phyloP scores from a whole-genome alignment of 2,329 filamentous ascomycete genomes.

The Neocatenulostroma microsporum region DNA sequence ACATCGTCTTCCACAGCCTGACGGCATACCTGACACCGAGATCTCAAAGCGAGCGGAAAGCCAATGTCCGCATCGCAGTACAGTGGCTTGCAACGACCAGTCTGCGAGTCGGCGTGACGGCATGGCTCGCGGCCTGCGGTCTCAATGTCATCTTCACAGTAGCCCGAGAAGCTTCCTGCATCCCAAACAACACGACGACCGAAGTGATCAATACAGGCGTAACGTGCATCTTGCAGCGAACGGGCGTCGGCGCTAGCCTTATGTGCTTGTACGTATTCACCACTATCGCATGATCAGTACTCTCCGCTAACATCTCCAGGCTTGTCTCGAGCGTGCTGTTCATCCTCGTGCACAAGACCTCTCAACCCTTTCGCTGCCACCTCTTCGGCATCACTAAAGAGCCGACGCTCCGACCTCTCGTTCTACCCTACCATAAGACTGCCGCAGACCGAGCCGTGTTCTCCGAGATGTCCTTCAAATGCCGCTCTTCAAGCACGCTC shows the following conservation, averaged over 20 bases:
- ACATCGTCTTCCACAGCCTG: constrained; percentile 15
- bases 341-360: constrained; percentile 20
- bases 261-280: constrained; percentile 18
- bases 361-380: constrained; percentile 18
- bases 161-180: constrained; percentile 16
- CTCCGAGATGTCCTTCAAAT: constrained; percentile 28
- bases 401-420: constrained; percentile 14
- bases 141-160: constrained; percentile 21
- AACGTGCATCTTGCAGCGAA: constrained; percentile 21
- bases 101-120: constrained; percentile 15
- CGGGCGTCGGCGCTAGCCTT: constrained; percentile 17
- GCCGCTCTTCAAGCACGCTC: constrained; percentile 22
- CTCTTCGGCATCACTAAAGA: constrained; percentile 19
- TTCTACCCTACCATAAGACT: constrained; percentile 16
- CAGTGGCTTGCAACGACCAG: constrained; percentile 14
- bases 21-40: constrained; percentile 9
- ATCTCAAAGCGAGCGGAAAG: constrained; percentile 11
- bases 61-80: constrained; percentile 4
- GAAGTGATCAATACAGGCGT: constrained; percentile 12
- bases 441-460: constrained; percentile 10
- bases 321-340: constrained; percentile 16
- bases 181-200: constrained; percentile 4
- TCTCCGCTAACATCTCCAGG: constrained; percentile 10
- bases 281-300: not conserved
- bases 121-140: constrained; percentile 20